Evolutionary conservation across 2,329 filamentous ascomycete genomes (phyloP).

Genomic region (Penicillium sp.): DNA sequence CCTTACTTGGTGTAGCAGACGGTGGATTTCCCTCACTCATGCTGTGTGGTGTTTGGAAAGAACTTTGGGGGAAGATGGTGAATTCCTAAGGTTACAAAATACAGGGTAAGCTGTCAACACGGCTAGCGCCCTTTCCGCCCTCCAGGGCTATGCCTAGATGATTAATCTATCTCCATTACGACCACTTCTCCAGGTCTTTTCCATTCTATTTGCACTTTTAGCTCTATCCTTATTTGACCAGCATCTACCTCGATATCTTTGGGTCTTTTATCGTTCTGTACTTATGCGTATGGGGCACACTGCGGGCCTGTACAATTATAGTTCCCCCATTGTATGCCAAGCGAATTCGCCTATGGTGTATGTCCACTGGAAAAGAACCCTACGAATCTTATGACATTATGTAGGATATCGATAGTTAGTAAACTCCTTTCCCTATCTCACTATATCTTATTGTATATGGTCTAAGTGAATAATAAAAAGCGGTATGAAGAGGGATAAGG

Average conservation of each 20-base stretch:
- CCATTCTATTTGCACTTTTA: not conserved
- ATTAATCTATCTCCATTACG: slow-evolving; percentile 6
- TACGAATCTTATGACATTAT: not conserved
- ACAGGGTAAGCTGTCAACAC: slow-evolving; percentile 29
- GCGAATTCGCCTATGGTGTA: not conserved
- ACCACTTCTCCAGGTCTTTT: not conserved
- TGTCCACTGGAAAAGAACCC: not conserved
- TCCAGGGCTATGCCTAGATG: slow-evolving; percentile 1
- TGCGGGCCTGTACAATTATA: not conserved
- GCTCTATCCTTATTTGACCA: not conserved
- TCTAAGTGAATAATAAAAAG: not conserved
- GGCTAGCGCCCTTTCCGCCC: slow-evolving; percentile 21
- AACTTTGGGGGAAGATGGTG: slow-evolving; percentile 4
- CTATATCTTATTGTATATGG: not conserved
- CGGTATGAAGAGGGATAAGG: not conserved
- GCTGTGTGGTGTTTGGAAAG: slow-evolving; percentile 7
- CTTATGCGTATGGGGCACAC: not conserved
- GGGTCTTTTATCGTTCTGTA: not conserved
- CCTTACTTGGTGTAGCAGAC: slow-evolving; percentile 20
- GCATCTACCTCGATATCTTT: not conserved
- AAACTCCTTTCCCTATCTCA: not conserved
- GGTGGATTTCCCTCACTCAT: slow-evolving; percentile 20
- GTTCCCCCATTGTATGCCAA: not conserved
- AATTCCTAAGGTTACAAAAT: slow-evolving; percentile 7
- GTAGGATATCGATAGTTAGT: not conserved